Base-by-base conservation (phyloP, 805 yeast species). In the Hanseniaspora mollemarum region DNA sequence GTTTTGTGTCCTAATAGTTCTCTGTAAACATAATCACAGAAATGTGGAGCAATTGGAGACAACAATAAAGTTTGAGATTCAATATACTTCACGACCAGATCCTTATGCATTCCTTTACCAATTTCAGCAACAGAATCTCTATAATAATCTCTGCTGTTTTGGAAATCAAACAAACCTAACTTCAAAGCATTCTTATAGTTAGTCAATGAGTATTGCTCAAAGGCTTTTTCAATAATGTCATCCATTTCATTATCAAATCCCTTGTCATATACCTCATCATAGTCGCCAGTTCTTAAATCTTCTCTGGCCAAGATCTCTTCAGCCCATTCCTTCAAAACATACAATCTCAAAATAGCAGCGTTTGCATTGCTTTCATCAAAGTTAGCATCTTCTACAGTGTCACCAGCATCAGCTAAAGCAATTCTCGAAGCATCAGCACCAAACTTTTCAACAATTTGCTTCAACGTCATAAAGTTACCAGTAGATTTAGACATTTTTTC, bases 401-500 rank as follows among this genome's bases (percentile, higher is more conserved):
- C 98, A 73, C 98, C 98, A 48, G 96, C 96, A 72, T 92, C 98
- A 42, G 97, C 98, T 57, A 92, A 72, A 4, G 98, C 96, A 66
- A 92, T 85, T 74, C 98, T 83, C 10, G 95, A 73, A 38, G 97
- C 96, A 67, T 92, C 98, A 46, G 97, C 95, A 67, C 98, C 98
- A 59, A 81, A 92, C 69, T 92, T 92, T 60, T 78, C 74, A 54
- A 81, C 81, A 64, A 83, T 76, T 67, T 92, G 87, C 60, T 80
- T 76, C 66, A 92, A 73, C 46, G 97, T 92, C 80, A 86, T 74
- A 66, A 92, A 92, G 72, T 92, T 92, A 70, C 98, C 98, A 29
- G 97, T 90, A 29, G 95, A 83, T 68, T 92, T 92, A 51, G 96
- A 81, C 98, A 92, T 92, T 76, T 92, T 92, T 60, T 90, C 92